Percentiles rank a stretch among this genome's conserved stretches.
Evolutionary conservation across 106 monocot species (phyloP).

Genomic region (Dendrobium catenatum): DNA sequence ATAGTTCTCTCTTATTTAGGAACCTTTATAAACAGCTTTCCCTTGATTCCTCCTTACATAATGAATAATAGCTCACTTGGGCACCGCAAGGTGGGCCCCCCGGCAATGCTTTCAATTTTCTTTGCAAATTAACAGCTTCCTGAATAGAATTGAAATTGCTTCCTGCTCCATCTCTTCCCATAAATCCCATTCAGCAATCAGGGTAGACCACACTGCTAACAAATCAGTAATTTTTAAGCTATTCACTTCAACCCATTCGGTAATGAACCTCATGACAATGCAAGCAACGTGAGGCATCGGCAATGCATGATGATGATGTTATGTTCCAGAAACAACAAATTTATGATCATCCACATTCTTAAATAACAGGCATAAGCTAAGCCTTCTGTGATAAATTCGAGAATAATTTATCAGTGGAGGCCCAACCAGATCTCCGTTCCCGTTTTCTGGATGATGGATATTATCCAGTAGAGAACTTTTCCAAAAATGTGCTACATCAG

Average conservation of each 20-base stretch:
- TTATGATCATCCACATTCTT: slow-evolving; percentile 25
- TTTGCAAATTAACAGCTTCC: slow-evolving; percentile 45
- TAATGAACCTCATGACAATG: slow-evolving; percentile 38
- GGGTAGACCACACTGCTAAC: slow-evolving; percentile 38
- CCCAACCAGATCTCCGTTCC: slow-evolving; percentile 23
- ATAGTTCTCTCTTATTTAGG: too few species aligned
- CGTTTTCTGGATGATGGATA: slow-evolving; percentile 15
- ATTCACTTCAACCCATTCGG: slow-evolving; percentile 19
- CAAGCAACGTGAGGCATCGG: slow-evolving; percentile 58
- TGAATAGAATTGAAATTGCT: slow-evolving; percentile 42
- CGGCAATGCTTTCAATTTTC: slow-evolving; percentile 3
- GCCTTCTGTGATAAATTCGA: slow-evolving; percentile 58
- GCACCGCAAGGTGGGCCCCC: too few species aligned
- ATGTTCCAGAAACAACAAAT: slow-evolving; percentile 7
- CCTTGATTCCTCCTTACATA: too few species aligned
- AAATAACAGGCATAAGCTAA: slow-evolving; percentile 32
- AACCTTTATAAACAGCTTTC: too few species aligned
- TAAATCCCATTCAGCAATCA: slow-evolving; percentile 61
- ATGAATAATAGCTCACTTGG: too few species aligned
- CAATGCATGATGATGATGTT: slow-evolving; percentile 45
- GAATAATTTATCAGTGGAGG: slow-evolving; percentile 35
- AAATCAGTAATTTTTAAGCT: slow-evolving; percentile 52
- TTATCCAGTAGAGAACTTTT: slow-evolving; percentile 43
- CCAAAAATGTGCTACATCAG: slow-evolving; percentile 44
- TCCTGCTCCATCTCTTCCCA: slow-evolving; percentile 83